A percentile compares a stretch with the other conserved stretches of the same genome.
Conservation (phyloP, 2,329 filamentous ascomycete genomes). For the Pyrenophora teres region DNA sequence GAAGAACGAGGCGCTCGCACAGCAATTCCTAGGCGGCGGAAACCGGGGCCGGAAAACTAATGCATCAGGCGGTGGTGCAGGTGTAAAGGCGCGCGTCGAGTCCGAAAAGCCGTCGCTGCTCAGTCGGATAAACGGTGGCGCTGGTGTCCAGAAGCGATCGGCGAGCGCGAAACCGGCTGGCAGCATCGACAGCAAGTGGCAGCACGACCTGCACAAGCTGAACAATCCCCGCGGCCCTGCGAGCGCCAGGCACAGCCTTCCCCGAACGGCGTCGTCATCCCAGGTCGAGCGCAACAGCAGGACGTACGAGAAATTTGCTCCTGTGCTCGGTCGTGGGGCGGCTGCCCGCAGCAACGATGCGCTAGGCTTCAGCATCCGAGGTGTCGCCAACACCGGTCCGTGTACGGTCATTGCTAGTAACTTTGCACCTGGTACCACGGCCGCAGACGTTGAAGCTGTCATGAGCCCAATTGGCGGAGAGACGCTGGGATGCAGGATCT, state of each 20-base stretch:
- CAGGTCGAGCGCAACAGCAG: conserved; percentile 50
- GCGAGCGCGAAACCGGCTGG: conserved; percentile 52
- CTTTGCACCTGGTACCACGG: conserved; percentile 80
- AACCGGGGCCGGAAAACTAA: conserved; percentile 61
- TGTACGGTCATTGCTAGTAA: conserved; percentile 77
- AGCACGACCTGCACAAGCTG: conserved; percentile 67
- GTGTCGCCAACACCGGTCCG: conserved; percentile 68
- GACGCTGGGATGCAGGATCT: conserved; percentile 67
- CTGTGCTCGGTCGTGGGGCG: conserved; percentile 31
- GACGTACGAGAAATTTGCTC: conserved; percentile 49
- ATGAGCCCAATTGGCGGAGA: conserved; percentile 74
- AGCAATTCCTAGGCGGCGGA: conserved; percentile 69
- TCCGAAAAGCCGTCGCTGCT: conserved; percentile 62
- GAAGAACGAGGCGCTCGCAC: conserved; percentile 72
- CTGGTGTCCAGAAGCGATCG: conserved; percentile 68
- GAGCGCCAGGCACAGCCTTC: conserved; percentile 35
- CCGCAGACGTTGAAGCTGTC: conserved; percentile 80
- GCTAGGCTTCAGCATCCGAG: conserved; percentile 68
- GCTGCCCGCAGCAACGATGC: conserved; percentile 39
- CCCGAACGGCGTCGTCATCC: conserved; percentile 47
- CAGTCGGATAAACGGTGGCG: conserved; percentile 71
- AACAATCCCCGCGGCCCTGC: conserved; percentile 47
- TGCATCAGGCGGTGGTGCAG: conserved; percentile 55
- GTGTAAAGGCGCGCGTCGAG: conserved; percentile 51
- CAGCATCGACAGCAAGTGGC: conserved; percentile 71